A percentile compares a stretch with the other conserved stretches of the same genome.
phyloP scores from a whole-genome alignment of 1,139 yeast genomes.

The Candida sp. region DNA sequence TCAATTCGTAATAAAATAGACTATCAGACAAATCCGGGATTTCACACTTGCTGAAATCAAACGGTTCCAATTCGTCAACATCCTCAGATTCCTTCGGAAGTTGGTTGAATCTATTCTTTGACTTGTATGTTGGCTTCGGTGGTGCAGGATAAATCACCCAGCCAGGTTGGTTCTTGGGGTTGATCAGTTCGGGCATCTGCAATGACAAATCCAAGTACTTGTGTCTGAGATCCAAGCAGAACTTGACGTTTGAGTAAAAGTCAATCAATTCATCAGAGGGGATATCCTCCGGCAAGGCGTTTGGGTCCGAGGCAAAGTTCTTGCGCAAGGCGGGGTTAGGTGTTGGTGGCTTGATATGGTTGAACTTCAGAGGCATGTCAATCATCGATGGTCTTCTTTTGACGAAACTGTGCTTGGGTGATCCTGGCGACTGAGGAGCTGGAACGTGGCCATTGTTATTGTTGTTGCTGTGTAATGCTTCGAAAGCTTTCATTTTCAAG shows the following conservation, averaged over 20 bases:
- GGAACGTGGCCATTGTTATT: constrained; percentile 9
- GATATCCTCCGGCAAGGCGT: constrained; percentile 66
- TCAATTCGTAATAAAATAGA: constrained; percentile 51
- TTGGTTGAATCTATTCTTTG: constrained; percentile 62
- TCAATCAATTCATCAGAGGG: constrained; percentile 74
- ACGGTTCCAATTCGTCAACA: constrained; percentile 47
- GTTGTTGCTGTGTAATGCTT: constrained; percentile 40
- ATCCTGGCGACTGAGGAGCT: constrained; percentile 13
- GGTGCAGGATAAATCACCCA: constrained; percentile 96
- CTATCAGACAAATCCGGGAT: constrained; percentile 64
- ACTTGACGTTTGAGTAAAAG: constrained; percentile 71
- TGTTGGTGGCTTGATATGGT: constrained; percentile 19
- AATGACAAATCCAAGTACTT: constrained; percentile 73
- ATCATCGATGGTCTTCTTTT: constrained; percentile 57
- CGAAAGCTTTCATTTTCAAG: constrained; percentile 69
- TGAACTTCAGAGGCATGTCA: constrained; percentile 44
- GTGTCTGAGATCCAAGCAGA: constrained; percentile 76
- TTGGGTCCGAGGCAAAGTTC: constrained; percentile 28
- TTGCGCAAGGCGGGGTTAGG: constrained; percentile 9
- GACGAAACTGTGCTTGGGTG: constrained; percentile 23
- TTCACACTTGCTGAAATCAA: constrained; percentile 60
- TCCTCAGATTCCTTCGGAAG: constrained; percentile 29
- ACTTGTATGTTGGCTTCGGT: constrained; percentile 90
- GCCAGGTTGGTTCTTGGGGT: constrained; percentile 74
- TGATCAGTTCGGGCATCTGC: constrained; percentile 68